phyloP scores from a whole-genome alignment of 331 rosid species.

The Quercus phellos region DNA sequence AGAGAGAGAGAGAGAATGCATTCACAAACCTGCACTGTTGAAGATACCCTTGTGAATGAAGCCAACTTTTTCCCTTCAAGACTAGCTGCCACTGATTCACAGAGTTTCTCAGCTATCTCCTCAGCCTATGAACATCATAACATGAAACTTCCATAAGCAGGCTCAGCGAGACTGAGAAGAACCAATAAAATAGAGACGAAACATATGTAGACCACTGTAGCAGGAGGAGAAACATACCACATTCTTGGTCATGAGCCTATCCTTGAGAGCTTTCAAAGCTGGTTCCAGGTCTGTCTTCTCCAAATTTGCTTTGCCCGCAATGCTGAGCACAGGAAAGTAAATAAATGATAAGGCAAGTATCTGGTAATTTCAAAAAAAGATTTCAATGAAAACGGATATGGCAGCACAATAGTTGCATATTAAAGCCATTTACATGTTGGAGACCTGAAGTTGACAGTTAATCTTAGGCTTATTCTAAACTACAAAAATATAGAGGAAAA shows the following conservation, averaged over 20 bases:
- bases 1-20: conserved; percentile 10
- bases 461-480: neutral
- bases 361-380: neutral
- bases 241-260: conserved; percentile 97
- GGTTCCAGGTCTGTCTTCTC: conserved; percentile 87
- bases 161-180: neutral
- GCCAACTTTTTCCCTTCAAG: conserved; percentile 93
- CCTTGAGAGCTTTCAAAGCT: conserved; percentile 84
- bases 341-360: conserved; percentile 7
- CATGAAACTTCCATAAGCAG: conserved; percentile 21
- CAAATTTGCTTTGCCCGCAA: conserved; percentile 87
- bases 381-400: neutral
- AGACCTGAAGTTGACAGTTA: neutral
- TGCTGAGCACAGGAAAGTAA: conserved; percentile 34
- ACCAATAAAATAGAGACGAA: neutral
- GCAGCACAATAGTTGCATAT: neutral
- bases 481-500: neutral
- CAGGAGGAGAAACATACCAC: conserved; percentile 55
- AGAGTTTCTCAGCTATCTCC: conserved; percentile 97
- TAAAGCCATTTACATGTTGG: neutral
- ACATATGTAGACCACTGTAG: neutral
- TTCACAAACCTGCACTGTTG: conserved; percentile 84
- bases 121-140: conserved; percentile 61
- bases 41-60: conserved; percentile 93
- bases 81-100: conserved; percentile 97